phyloP scores from a whole-genome alignment of 805 yeast species.

The Yarrowia phangngaensis region DNA sequence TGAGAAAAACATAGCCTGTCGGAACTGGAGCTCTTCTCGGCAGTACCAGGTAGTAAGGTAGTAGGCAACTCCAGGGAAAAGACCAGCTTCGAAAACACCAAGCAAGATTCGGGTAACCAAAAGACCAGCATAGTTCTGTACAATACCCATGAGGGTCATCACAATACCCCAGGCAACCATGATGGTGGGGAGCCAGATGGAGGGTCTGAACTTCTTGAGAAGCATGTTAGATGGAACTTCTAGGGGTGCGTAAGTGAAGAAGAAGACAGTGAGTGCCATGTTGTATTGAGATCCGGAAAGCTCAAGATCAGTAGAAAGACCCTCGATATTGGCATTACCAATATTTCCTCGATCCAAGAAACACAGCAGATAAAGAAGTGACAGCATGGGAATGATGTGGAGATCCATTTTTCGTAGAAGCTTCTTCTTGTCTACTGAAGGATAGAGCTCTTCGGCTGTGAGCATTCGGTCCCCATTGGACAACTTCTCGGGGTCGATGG shows the following conservation, averaged over 20 bases:
- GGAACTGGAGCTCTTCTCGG: constrained; percentile 41
- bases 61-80: constrained; percentile 45
- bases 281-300: constrained; percentile 38
- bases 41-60: constrained; percentile 38
- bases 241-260: constrained; percentile 33
- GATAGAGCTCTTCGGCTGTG: constrained; percentile 28
- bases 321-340: constrained; percentile 53
- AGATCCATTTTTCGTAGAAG: constrained; percentile 43
- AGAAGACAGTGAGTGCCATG: constrained; percentile 46
- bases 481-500: constrained; percentile 22
- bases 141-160: constrained; percentile 40
- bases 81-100: constrained; percentile 45
- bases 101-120: constrained; percentile 42
- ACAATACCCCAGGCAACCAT: constrained; percentile 42
- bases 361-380: constrained; percentile 47
- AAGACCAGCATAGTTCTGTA: constrained; percentile 38
- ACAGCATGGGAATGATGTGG: constrained; percentile 47
- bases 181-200: constrained; percentile 37
- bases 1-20: constrained; percentile 43
- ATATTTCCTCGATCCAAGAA: constrained; percentile 52
- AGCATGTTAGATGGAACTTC: constrained; percentile 34
- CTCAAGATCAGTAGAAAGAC: constrained; percentile 44
- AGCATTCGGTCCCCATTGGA: background rate
- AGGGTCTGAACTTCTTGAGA: constrained; percentile 40
- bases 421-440: constrained; percentile 27